These are phyloP conservation scores for Setomelanomma holmii DNA, from an alignment of 2,329 filamentous ascomycete species.

Conservation along the genomic window DNA sequence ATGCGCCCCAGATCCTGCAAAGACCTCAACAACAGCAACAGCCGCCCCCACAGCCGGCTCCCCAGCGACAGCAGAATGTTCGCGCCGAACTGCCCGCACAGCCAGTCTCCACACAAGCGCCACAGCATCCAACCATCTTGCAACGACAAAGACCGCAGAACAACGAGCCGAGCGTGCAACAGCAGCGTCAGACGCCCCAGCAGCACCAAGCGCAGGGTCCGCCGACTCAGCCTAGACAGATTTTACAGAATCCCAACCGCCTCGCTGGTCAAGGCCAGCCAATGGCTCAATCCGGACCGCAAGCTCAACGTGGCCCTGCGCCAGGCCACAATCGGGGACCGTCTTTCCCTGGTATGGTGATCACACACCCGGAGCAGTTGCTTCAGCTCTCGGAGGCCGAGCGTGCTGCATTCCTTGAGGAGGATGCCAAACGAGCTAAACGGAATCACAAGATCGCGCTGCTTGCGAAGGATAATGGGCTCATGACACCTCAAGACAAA, in stretches of 20 bases:
- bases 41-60: slow-evolving; percentile 45
- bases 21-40: slow-evolving; percentile 52
- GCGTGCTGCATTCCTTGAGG: slow-evolving; percentile 80
- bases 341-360: slow-evolving; percentile 60
- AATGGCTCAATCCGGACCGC: slow-evolving; percentile 36
- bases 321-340: slow-evolving; percentile 52
- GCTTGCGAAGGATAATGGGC: slow-evolving; percentile 88
- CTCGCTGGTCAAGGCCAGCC: slow-evolving; percentile 55
- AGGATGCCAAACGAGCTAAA: slow-evolving; percentile 94
- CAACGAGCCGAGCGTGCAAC: slow-evolving; percentile 29
- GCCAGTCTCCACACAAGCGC: slow-evolving; percentile 33
- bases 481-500: slow-evolving; percentile 99
- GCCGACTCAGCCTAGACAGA: slow-evolving; percentile 68
- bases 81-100: slow-evolving; percentile 54
- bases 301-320: slow-evolving; percentile 42
- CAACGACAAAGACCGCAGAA: slow-evolving; percentile 42
- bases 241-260: slow-evolving; percentile 80
- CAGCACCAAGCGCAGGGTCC: slow-evolving; percentile 52
- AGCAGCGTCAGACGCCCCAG: slow-evolving; percentile 33
- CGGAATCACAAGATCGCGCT: slow-evolving; percentile 98
- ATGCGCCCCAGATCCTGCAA: slow-evolving; percentile 58
- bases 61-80: slow-evolving; percentile 52
- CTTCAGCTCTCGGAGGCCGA: slow-evolving; percentile 83
- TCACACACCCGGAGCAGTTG: slow-evolving; percentile 75
- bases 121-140: slow-evolving; percentile 44